Base-by-base conservation (phyloP, 306 rosid genomes). In the Betula pendula region DNA sequence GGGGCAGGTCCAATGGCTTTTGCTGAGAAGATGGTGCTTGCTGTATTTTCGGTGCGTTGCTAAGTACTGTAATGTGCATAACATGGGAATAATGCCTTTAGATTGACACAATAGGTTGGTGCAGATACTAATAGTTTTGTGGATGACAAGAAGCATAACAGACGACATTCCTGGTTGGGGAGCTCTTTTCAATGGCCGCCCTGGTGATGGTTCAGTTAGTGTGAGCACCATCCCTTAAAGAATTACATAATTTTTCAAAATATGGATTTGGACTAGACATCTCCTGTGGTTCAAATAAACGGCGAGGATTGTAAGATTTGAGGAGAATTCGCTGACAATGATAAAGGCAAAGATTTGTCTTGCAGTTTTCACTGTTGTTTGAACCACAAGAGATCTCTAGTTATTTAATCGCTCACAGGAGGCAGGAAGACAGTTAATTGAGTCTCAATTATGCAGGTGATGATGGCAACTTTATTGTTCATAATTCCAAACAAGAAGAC, bases 141-240 rank as follows among this genome's bases (percentile, higher is more conserved):
- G 98, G 98, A 94, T 94, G 98, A 92, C 97, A 70, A 92, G 93
- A 79, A 92, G 86, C 68, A 87, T 94, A 59, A 87, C 98, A 55
- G 92, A 92, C 62, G 96, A 94, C 43, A 75, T 92, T 75, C 97
- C 98, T 33, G 98, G 98, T 40, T 94, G 98, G 97, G 98, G 97
- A 76, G 67, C 75, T 76, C 91, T 90, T 60, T 92, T 94, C 78
- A 48, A 92, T 63, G 94, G 89, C 53, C 91, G 87, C 33, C 94
- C 86, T 55, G 96, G 96, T 27, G 98, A 94, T 82, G 98, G 98
- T 68, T 90, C 90, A 48, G 92, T 84, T 17, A 92, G 98, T 76
- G 98, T 93, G 72, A 89, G 97, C 81, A 27, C 19, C n/a, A 12
- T 3, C 19, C 62, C 68, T 27, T 47, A 17, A 33, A 16, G 33